Base-by-base conservation (phyloP, 352 stramenopile genomes). In the Globisporangium solare region DNA sequence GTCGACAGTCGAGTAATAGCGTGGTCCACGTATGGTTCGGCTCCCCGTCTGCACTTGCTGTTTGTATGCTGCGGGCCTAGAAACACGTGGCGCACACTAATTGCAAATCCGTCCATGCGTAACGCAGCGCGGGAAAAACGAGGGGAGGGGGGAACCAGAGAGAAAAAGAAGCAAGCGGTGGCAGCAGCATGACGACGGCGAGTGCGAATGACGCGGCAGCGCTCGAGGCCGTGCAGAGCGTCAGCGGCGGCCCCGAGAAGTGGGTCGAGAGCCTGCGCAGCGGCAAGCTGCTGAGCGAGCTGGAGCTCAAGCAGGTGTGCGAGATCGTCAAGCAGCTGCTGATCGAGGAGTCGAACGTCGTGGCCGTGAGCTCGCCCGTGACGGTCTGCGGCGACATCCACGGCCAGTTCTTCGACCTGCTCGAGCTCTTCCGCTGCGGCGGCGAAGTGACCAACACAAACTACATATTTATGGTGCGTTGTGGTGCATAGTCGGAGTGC, bases 291-390 rank as follows among this genome's bases (percentile, higher is more conserved):
- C 69, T 96, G 53, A 89, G 74, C 56, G 87, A 96, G 71, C 68
- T 92, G 58, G 83, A 96, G 70, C 77, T 96, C 60, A 94, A 95
- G 64, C 76, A 91, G 66, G 76, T 95, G 48, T 96, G 86, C 67
- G 79, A 94, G 68, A 92, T 93, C 61, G 86, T 95, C 47, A 97
- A 97, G 74, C 68, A 93, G 59, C 82, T 96, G 56, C 73, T 97
- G 24, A 93, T 96, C 51, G 88, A 97, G 62, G 89, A 97, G 67
- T 93, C 83, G 59, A 97, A 96, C 65, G 88, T 97, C 48, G 86
- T 95, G 63, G 77, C 85, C 51, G 87, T 97, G 67, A 94, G 79
- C 63, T 92, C 79, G 58, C 88, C 88, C 53, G 86, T 96, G 64
- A 96, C 82, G 8, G 83, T 96, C 15, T 95, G 86, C 39, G 87